A percentile compares a stretch with the other conserved stretches of the same genome.
Conservation (phyloP, 2,329 filamentous ascomycete species). For the Paecilomyces sp. region DNA sequence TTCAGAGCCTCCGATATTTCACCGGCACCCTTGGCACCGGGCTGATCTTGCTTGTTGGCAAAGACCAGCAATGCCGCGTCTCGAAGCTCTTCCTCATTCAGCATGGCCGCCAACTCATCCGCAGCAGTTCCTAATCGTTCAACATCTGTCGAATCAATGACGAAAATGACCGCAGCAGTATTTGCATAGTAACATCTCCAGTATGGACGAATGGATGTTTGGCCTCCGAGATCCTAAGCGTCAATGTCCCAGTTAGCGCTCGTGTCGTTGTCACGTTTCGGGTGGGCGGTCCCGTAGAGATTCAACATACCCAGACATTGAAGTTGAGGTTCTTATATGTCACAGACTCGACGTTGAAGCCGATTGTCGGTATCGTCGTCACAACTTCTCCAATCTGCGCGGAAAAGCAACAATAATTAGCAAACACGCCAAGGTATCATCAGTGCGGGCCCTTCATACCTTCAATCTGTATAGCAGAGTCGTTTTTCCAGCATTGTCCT, state of each 20-base stretch:
- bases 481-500: slow-evolving; percentile 99
- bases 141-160: slow-evolving; percentile 96
- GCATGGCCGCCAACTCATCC: slow-evolving; percentile 88
- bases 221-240: slow-evolving; percentile 76
- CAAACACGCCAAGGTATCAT: not conserved
- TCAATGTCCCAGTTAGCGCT: not conserved
- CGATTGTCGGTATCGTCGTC: slow-evolving; percentile 97
- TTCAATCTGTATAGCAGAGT: slow-evolving; percentile 94
- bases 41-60: slow-evolving; percentile 98
- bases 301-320: slow-evolving; percentile 79
- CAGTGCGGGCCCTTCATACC: slow-evolving; percentile 44
- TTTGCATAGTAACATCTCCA: slow-evolving; percentile 99
- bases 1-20: slow-evolving; percentile 93
- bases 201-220: slow-evolving; percentile 97
- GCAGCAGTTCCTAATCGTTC: slow-evolving; percentile 87
- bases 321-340: slow-evolving; percentile 98
- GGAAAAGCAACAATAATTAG: slow-evolving; percentile 4
- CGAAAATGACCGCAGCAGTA: slow-evolving; percentile 96
- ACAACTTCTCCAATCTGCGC: slow-evolving; percentile 92
- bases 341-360: slow-evolving; percentile 98
- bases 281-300: not conserved
- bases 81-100: slow-evolving; percentile 93
- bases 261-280: not conserved
- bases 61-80: slow-evolving; percentile 91
- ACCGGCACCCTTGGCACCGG: slow-evolving; percentile 89